Evolutionary conservation across 225 moss, liverwort and hornwort species (phyloP).

Genomic region (Polytrichum formosum): DNA sequence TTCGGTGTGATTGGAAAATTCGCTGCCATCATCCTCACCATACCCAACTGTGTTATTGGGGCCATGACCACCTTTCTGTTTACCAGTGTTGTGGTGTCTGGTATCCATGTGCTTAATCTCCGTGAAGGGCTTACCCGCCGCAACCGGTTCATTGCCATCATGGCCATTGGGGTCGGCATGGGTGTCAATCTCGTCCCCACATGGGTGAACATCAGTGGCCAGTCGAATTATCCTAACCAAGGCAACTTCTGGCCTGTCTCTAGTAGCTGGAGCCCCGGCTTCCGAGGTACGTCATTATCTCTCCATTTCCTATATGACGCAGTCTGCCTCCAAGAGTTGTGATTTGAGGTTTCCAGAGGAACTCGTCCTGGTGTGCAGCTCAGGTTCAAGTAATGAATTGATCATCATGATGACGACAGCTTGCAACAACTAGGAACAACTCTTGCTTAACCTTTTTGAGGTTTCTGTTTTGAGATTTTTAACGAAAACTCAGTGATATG

Average conservation of each 20-base stretch:
- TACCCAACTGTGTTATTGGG: conserved; percentile 84
- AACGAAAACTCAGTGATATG: neutral
- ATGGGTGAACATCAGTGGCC: conserved; percentile 85
- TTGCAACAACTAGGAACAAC: neutral
- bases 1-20: conserved; percentile 79
- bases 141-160: conserved; percentile 77
- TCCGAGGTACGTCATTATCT: conserved; percentile 40
- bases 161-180: conserved; percentile 78
- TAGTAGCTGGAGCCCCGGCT: conserved; percentile 56
- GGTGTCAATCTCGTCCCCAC: conserved; percentile 77
- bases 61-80: conserved; percentile 96
- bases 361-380: neutral
- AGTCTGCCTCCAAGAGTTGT: neutral
- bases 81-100: conserved; percentile 76
- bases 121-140: conserved; percentile 49
- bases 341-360: neutral
- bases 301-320: neutral
- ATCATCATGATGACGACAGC: neutral
- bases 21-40: conserved; percentile 72
- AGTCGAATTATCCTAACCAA: conserved; percentile 51
- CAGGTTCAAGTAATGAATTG: neutral
- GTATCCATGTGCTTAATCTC: conserved; percentile 69
- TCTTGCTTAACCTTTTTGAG: neutral
- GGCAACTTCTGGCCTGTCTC: conserved; percentile 87
- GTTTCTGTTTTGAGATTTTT: neutral